Evolutionary conservation across 768 basidiomycete genomes (phyloP), one percentile per base, ranked within the genome.

Genomic region (Pleurotus giganteus): DNA sequence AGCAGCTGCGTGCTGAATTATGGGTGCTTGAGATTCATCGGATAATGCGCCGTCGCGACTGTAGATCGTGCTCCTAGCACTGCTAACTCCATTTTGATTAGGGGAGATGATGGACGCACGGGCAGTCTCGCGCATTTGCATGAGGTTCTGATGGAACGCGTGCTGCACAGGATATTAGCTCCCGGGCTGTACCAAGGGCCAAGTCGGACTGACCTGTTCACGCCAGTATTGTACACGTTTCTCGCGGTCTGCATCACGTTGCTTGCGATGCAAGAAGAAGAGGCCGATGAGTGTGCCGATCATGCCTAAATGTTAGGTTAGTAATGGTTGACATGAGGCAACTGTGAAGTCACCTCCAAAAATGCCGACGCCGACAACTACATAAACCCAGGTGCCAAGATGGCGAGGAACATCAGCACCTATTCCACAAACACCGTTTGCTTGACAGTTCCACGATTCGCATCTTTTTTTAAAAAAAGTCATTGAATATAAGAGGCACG

Each of bases 151-250:
- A 60, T 88, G 87, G 78, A 90, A 88, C 7, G 86, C 82, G 60
- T 86, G 87, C 85, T 90, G 61, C 15, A 53, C 6, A 11, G 27
- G 23, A 47, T 26, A 56, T 54, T 36, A 57, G 53, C 43, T 12
- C 21, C 19, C 21, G 17, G 4, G 2, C 4, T 9, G 19, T 9
- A 9, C 5, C n/a, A 23, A 15, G 23, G 13, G 7, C 13, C n/a
- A 49, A 13, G 17, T 21, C 12, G 37, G n/a, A 57, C 61, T 47
- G 58, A 84, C 87, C 78, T 92, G 91, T 73, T 94, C 92, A 60
- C 86, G 85, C 87, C 92, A 94, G 71, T 94, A 94, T 65, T 92
- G 90, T 39, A 85, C 72, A 60, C 92, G 86, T 69, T 88, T 92
- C 71, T 89, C 86, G 43, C 89, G 86, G 63, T 94, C 91, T 55